phyloP scores from a whole-genome alignment of 257 asterid species.

The Solanum bulbocastanum region DNA sequence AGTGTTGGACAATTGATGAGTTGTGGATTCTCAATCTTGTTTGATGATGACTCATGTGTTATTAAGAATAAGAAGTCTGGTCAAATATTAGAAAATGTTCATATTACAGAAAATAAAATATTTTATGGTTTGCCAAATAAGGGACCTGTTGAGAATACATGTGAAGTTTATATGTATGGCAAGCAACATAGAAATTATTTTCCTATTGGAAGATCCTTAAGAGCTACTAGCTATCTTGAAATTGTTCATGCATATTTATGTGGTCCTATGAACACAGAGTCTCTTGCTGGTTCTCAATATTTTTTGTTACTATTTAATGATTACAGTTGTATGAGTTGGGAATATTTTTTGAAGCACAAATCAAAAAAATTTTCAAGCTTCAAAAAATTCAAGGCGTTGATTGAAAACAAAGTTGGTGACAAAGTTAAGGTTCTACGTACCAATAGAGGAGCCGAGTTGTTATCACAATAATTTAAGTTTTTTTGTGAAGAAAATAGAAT shows the following conservation, averaged over 20 bases:
- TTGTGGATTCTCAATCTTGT: not conserved
- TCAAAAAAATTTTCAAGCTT: not conserved
- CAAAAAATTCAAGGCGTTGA: not conserved
- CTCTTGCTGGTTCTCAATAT: not conserved
- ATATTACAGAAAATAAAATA: not conserved
- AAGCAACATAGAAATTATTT: not conserved
- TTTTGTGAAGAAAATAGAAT: no score
- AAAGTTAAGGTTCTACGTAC: not conserved
- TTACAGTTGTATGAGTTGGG: not conserved
- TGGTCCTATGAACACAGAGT: not conserved
- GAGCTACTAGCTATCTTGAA: not conserved
- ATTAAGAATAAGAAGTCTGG: not conserved
- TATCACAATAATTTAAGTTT: not conserved
- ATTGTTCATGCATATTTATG: not conserved
- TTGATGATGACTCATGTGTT: not conserved
- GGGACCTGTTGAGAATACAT: not conserved
- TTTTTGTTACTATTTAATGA: not conserved
- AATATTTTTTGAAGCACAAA: not conserved
- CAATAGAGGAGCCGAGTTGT: not conserved
- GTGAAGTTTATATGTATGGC: not conserved
- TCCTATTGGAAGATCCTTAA: not conserved
- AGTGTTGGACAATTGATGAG: slow-evolving; percentile 7
- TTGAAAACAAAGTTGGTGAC: not conserved
- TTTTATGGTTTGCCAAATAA: slow-evolving; percentile 1
- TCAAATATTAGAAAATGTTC: not conserved